phyloP scores from a whole-genome alignment of 768 basidiomycete genomes.

The Tulasnella sp. region DNA sequence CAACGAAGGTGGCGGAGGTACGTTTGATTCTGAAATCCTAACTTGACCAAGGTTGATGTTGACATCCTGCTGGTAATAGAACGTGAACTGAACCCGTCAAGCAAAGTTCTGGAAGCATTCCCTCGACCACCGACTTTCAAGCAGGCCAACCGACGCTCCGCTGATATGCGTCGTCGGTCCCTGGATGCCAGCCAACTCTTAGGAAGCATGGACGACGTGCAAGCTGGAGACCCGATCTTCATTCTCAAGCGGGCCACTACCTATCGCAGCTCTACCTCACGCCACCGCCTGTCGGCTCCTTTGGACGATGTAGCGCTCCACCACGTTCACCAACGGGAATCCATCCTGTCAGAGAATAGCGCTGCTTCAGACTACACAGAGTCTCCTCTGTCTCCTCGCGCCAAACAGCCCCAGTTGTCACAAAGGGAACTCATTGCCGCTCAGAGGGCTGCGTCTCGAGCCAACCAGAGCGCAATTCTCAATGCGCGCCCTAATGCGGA shows the following conservation, averaged over 20 bases:
- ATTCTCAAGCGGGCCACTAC: conserved; percentile 77
- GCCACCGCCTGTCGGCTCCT: conserved; percentile 67
- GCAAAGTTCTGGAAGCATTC: conserved; percentile 82
- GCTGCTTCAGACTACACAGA: conserved; percentile 30
- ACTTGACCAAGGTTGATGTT: background rate
- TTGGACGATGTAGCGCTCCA: conserved; percentile 80
- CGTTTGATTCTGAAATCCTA: conserved; percentile 9
- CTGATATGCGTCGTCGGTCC: conserved; percentile 76
- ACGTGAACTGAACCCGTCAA: conserved; percentile 70
- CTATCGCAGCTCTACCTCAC: conserved; percentile 60
- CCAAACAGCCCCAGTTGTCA: conserved; percentile 42
- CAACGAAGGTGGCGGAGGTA: conserved; percentile 60
- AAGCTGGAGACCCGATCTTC: conserved; percentile 82
- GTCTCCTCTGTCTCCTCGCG: conserved; percentile 8
- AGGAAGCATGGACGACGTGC: conserved; percentile 69
- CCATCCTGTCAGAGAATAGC: conserved; percentile 28
- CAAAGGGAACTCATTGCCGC: conserved; percentile 91
- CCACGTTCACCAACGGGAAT: conserved; percentile 51
- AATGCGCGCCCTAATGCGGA: conserved; percentile 67
- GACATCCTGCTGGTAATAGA: conserved; percentile 48
- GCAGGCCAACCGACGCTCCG: conserved; percentile 55
- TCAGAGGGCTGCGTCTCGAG: conserved; percentile 79
- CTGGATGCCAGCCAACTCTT: conserved; percentile 72
- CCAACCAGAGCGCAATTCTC: conserved; percentile 80
- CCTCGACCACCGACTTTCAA: conserved; percentile 68